These are phyloP conservation scores for Turnera subulata DNA, from an alignment of 345 rosid species.

Conservation along the genomic window DNA sequence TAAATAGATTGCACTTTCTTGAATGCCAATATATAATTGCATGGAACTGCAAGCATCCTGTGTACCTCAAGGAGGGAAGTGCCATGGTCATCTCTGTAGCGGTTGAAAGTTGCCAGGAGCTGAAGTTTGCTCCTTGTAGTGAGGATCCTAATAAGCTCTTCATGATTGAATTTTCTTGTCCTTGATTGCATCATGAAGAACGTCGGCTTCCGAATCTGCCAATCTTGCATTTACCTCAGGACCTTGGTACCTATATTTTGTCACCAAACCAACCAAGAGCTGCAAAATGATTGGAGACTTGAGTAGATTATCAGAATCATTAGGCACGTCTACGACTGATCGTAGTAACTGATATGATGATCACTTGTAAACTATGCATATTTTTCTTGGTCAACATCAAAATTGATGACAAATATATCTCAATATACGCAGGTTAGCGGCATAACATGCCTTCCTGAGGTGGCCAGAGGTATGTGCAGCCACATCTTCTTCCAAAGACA, in stretches of 20 bases:
- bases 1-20: too few species aligned
- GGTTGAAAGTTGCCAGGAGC: conserved; percentile 57
- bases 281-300: conserved; percentile 15
- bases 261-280: conserved; percentile 57
- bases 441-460: conserved; percentile 39
- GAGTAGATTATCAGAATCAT: background rate
- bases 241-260: conserved; percentile 51
- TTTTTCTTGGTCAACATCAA: background rate
- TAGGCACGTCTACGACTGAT: too few species aligned
- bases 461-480: conserved; percentile 57
- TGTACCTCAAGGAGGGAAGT: conserved; percentile 51
- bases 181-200: conserved; percentile 45
- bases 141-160: conserved; percentile 53
- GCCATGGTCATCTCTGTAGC: conserved; percentile 44
- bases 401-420: background rate
- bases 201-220: conserved; percentile 44
- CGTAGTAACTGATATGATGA: too few species aligned
- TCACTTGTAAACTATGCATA: background rate
- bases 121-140: conserved; percentile 59
- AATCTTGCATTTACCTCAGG: conserved; percentile 38
- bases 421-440: background rate
- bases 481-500: conserved; percentile 65
- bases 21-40: too few species aligned
- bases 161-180: conserved; percentile 42
- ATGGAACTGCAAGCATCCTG: background rate